These are phyloP conservation scores for Harringtonia lauricola DNA, from an alignment of 2,329 filamentous ascomycete species.

Conservation along the genomic window DNA sequence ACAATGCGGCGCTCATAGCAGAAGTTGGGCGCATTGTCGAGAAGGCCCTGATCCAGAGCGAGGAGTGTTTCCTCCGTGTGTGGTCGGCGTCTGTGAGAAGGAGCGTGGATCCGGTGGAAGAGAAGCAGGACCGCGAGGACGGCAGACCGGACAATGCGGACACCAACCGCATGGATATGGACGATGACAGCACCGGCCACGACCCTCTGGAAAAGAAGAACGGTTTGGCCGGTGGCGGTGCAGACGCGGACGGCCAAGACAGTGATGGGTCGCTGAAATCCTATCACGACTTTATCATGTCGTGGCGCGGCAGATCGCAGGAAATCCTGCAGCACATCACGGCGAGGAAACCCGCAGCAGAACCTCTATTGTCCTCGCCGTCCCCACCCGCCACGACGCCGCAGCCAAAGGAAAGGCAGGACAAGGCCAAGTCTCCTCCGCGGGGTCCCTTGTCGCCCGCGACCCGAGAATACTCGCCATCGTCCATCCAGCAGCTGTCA, in stretches of 20 bases:
- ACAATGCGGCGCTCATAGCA: constrained; percentile 37
- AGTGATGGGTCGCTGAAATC: constrained; percentile 27
- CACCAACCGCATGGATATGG: neutral
- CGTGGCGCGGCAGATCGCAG: constrained; percentile 66
- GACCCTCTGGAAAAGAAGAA: neutral
- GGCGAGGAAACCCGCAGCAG: neutral
- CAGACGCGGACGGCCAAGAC: no score
- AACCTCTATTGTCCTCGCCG: neutral
- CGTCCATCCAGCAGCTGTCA: neutral
- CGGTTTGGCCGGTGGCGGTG: neutral
- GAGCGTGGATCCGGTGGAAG: constrained; percentile 18
- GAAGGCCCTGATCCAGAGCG: constrained; percentile 40
- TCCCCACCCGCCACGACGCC: constrained; percentile 6
- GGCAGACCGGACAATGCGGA: neutral
- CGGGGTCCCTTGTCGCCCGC: neutral
- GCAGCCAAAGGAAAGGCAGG: constrained; percentile 4
- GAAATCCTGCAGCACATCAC: constrained; percentile 52
- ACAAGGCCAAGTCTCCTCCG: neutral
- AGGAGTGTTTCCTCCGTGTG: constrained; percentile 32
- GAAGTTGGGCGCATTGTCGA: constrained; percentile 56
- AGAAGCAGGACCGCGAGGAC: no score
- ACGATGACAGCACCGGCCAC: neutral
- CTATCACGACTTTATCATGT: constrained; percentile 58
- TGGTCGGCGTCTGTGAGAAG: constrained; percentile 21
- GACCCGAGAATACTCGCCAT: neutral